phyloP scores from a whole-genome alignment of 164 flowering plant genomes.

The Chloranthus sessilifolius region DNA sequence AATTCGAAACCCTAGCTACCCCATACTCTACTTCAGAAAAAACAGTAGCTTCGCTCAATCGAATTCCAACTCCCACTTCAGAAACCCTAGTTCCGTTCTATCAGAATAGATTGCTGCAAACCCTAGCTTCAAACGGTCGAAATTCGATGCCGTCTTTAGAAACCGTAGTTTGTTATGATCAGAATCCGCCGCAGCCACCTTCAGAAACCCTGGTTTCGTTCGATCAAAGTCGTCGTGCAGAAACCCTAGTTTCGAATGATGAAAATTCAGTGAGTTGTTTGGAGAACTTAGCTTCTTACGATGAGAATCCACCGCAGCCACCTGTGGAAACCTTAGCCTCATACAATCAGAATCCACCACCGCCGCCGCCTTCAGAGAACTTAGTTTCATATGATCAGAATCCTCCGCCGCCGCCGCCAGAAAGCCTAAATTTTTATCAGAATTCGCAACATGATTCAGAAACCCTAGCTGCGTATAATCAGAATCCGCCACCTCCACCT shows the following conservation, averaged over 20 bases:
- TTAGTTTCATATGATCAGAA: conserved; percentile 1
- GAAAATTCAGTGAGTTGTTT: no score
- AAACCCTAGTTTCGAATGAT: no score
- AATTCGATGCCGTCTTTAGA: not conserved
- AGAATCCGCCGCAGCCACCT: conserved; percentile 1
- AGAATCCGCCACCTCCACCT: not conserved
- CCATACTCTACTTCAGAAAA: no score
- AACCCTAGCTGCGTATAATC: conserved; percentile 3
- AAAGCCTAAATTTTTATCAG: no score
- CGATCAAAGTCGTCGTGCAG: no score
- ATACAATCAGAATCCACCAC: not conserved
- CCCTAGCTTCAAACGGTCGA: not conserved
- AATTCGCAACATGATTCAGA: no score
- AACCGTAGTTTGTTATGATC: conserved; percentile 1
- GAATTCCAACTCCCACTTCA: not conserved
- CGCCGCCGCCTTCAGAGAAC: not conserved
- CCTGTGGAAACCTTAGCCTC: not conserved
- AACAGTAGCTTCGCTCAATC: no score
- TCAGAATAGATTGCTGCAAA: not conserved
- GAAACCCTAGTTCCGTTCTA: not conserved
- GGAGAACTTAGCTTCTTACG: no score
- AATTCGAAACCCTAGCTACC: not conserved
- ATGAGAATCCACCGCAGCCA: no score
- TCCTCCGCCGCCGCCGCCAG: conserved; percentile 5
- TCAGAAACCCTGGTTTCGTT: no score